Conservation (phyloP, 2,329 filamentous ascomycete genomes). For the Paraphaeosphaeria sporulosa region DNA sequence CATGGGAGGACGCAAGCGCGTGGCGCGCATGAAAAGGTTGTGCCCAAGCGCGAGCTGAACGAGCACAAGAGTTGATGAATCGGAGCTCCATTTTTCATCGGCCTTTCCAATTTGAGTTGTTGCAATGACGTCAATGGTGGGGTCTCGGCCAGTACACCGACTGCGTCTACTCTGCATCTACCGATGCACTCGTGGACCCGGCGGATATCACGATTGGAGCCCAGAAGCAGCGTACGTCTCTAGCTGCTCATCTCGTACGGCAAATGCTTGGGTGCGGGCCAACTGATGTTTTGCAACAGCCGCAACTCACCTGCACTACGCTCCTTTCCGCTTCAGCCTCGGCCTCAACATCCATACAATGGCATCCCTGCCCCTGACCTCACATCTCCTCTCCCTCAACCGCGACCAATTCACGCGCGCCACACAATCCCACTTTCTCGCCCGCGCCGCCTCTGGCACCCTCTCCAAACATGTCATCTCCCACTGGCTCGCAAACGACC, state of each 20-base stretch:
- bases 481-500: constrained; percentile 45
- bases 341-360: constrained; percentile 1
- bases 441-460: constrained; percentile 38
- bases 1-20: constrained; percentile 23
- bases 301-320: too few relatives aligned
- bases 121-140: background rate
- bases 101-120: too few relatives aligned
- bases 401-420: constrained; percentile 37
- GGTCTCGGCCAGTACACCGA: background rate
- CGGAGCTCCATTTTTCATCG: background rate
- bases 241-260: background rate
- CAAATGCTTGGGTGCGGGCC: background rate
- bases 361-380: constrained; percentile 29
- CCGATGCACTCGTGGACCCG: too few relatives aligned
- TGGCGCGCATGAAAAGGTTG: constrained; percentile 13
- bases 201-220: background rate
- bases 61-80: background rate
- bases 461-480: constrained; percentile 40
- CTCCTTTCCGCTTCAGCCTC: background rate
- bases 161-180: too few relatives aligned
- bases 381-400: constrained; percentile 39
- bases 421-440: constrained; percentile 41
- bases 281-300: background rate
- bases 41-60: constrained; percentile 1
- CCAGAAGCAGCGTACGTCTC: too few relatives aligned